Evolutionary conservation across 768 basidiomycete species (phyloP), one percentile per base, ranked within the genome.

Genomic region (Serendipita sp.): DNA sequence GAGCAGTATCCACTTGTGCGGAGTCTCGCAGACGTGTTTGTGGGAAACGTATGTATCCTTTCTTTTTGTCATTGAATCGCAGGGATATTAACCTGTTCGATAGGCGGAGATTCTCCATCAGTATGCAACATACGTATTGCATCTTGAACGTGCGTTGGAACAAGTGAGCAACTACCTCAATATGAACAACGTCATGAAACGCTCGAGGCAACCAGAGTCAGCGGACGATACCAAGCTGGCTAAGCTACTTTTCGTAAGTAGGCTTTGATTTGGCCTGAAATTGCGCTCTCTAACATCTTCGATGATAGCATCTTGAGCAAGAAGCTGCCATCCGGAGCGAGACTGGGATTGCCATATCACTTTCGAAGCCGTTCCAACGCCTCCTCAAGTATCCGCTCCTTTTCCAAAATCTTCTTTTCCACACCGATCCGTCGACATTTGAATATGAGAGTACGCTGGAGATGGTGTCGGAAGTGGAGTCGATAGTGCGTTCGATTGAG

Each of bases 391-490:
- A 98, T 72, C 96, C 96, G 3, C 80, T 99, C 34, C 81, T 99
- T 51, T 97, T 98, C 75, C 96, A 99, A 74, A 97, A 96, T 72
- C 80, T 97, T 16, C 82, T 98, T 62, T 97, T 88, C 75, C 90
- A 93, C 74, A 96, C 95, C 17, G 96, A 99, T 68, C 93, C 96
- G 1, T 93, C 90, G 66, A 92, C 94, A 2, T 93, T 87, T 69
- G 96, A 99, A 74, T 99, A 96, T 70, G 96, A 99, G 72, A 88
- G 86, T 70, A 96, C 94, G 13, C 76, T 95, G 43, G 86, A 87
- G 71, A 95, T 98, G 90, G 93, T 97, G 0, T 90, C 92, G 20
- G 93, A 98, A 72, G 90, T 99, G 4, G 96, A 99, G 74, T 84
- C 81, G 20, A 95, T 98, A 68, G 95, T 99, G 53, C 81, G 95